Evolutionary conservation across 106 monocot species (phyloP).

Genomic region (Narthecium ossifragum): DNA sequence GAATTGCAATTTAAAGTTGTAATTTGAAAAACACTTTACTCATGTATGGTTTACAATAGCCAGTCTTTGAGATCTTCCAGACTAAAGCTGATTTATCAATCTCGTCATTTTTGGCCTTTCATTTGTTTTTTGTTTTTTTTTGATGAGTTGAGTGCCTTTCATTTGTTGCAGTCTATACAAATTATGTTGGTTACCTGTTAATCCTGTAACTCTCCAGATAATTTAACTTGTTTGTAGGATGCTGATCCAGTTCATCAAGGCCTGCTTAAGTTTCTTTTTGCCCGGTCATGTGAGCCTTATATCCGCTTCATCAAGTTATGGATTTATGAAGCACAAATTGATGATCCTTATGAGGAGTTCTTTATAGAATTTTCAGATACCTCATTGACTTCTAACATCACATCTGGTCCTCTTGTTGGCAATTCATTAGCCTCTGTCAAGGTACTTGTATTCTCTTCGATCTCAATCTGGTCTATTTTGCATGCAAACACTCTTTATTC

Average conservation of each 20-base stretch:
- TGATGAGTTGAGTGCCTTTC: no score
- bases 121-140: no score
- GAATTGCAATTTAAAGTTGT: no score
- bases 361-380: constrained; percentile 31
- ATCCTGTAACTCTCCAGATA: no score
- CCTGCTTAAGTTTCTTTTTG: constrained; percentile 81
- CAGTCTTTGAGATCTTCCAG: no score
- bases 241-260: constrained; percentile 61
- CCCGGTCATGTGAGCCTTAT: constrained; percentile 78
- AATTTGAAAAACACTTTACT: no score
- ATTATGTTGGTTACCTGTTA: no score
- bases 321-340: constrained; percentile 71
- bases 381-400: constrained; percentile 4
- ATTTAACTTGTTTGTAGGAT: no score
- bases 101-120: no score
- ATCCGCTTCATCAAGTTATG: constrained; percentile 75
- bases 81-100: no score
- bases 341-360: constrained; percentile 85
- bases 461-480: background rate
- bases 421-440: constrained; percentile 27
- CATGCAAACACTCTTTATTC: background rate
- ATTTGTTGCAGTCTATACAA: no score
- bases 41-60: no score
- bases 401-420: constrained; percentile 10
- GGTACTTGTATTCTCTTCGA: constrained; percentile 32